Evolutionary conservation across 805 yeast genomes (phyloP).

Genomic region (Candida manassasensis): DNA sequence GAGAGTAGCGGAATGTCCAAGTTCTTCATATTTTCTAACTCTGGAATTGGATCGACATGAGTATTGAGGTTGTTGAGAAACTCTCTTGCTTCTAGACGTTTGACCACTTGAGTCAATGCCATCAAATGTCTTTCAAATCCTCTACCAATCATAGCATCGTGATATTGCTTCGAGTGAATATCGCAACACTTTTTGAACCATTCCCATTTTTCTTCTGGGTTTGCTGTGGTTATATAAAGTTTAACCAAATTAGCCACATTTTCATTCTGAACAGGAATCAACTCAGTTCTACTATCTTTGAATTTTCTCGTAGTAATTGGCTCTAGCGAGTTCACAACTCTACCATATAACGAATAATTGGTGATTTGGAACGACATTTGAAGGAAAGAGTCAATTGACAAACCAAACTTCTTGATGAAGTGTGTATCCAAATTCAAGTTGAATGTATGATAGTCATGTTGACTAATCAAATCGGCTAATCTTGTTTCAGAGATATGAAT

Average conservation of each 20-base stretch:
- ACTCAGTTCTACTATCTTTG: slow-evolving; percentile 64
- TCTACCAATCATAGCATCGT: slow-evolving; percentile 51
- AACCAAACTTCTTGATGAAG: slow-evolving; percentile 34
- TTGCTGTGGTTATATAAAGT: slow-evolving; percentile 54
- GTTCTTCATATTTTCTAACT: slow-evolving; percentile 10
- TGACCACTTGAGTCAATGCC: slow-evolving; percentile 55
- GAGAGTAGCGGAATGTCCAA: slow-evolving; percentile 28
- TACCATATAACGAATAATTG: slow-evolving; percentile 52
- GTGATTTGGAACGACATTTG: slow-evolving; percentile 52
- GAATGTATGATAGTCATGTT: slow-evolving; percentile 49
- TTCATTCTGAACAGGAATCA: slow-evolving; percentile 61
- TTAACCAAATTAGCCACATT: slow-evolving; percentile 50
- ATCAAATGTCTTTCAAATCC: slow-evolving; percentile 74
- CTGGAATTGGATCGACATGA: slow-evolving; percentile 29
- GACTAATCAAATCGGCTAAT: slow-evolving; percentile 52
- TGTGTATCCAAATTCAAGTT: slow-evolving; percentile 32
- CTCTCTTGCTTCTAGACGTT: slow-evolving; percentile 33
- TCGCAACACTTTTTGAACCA: slow-evolving; percentile 48
- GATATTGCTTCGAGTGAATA: slow-evolving; percentile 46
- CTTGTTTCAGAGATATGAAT: slow-evolving; percentile 56
- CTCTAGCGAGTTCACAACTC: slow-evolving; percentile 44
- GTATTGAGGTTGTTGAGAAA: slow-evolving; percentile 32
- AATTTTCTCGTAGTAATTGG: slow-evolving; percentile 67
- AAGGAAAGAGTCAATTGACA: slow-evolving; percentile 47
- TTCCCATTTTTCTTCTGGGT: slow-evolving; percentile 44